phyloP scores from a whole-genome alignment of 139 green algal species.

The Micromonas pusilla region DNA sequence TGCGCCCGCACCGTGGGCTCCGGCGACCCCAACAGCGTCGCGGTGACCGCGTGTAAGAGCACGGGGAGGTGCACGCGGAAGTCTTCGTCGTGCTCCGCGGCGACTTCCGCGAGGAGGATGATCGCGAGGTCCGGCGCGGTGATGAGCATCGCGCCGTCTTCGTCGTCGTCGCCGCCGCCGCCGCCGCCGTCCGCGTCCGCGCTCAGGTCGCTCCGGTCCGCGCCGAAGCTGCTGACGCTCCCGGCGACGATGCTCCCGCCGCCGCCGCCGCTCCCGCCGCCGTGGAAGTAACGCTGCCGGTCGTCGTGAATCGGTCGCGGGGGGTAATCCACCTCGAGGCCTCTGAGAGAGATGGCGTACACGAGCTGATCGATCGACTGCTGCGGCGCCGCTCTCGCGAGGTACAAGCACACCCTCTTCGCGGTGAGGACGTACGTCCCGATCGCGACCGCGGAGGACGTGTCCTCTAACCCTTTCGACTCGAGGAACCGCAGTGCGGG shows the following conservation, averaged over 20 bases:
- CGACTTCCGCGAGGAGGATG: slow-evolving; percentile 78
- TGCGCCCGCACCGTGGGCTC: slow-evolving; percentile 47
- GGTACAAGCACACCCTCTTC: slow-evolving; percentile 75
- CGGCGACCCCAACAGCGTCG: slow-evolving; percentile 15
- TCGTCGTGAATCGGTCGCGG: not conserved
- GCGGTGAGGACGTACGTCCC: slow-evolving; percentile 55
- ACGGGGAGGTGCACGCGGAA: slow-evolving; percentile 69
- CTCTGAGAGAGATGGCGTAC: slow-evolving; percentile 51
- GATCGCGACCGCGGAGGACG: slow-evolving; percentile 32
- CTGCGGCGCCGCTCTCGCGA: slow-evolving; percentile 65
- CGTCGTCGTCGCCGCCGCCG: not conserved
- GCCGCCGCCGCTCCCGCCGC: no score
- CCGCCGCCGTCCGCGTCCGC: not conserved
- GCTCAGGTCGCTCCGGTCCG: not conserved
- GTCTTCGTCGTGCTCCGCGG: slow-evolving; percentile 82
- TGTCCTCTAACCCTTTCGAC: slow-evolving; percentile 41
- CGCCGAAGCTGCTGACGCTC: no score
- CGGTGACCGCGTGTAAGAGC: slow-evolving; percentile 60
- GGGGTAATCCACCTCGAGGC: slow-evolving; percentile 29
- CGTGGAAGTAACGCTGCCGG: no score
- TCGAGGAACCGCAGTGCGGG: slow-evolving; percentile 81
- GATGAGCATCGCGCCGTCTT: slow-evolving; percentile 29
- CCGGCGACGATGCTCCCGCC: no score
- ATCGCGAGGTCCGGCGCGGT: slow-evolving; percentile 75
- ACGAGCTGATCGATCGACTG: slow-evolving; percentile 80